Base-by-base conservation (phyloP, 2,329 filamentous ascomycete species). In the Tothia fuscella region DNA sequence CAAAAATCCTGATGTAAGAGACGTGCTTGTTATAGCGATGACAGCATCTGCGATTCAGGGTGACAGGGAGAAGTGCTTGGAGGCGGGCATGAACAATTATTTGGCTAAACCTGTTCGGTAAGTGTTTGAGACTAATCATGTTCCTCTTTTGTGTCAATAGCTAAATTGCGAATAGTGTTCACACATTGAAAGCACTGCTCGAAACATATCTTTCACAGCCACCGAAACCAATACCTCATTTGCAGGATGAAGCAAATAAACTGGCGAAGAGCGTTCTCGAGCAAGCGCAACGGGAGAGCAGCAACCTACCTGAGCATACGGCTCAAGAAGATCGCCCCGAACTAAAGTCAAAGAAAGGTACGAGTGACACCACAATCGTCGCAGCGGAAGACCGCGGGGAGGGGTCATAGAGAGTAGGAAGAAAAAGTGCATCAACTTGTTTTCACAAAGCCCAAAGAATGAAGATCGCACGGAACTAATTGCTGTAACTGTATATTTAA, bases 61-160 rank as follows among this genome's bases (percentile, higher is more conserved):
- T 14, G 89, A 96, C 56, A 73, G 88, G 36, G 89, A 96, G 58
- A 95, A 93, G 63, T 95, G 89, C 51, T 66, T 95, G n/a, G 85
- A 87, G 38, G 85, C 86, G 1, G 89, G 89, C 33, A 96, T 96
- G 89, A 94, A 95, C 59, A 91, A 95, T 54, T 96, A 95, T 53
- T 74, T 95, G 1, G 87, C 89, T 13, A 96, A 96, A 58, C 89
- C 89, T 1, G 89, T 96, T n/a, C 75, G 87, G 46, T 50, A 45
- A 46, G 47, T 39, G n/a, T 25, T 14, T 26, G 2, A 9, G 10
- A 6, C 7, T n/a, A 40, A 42, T 41, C 7, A 19, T 9, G 12
- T 20, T 21, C n/a, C 12, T 9, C 17, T 35, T 13, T 34, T 30
- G 4, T 5, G 13, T 14, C n/a, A 31, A 14, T 36, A 12, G 16